These are phyloP conservation scores for Hypomyces rosellus DNA, from an alignment of 2,329 filamentous ascomycete genomes.

Conservation along the genomic window DNA sequence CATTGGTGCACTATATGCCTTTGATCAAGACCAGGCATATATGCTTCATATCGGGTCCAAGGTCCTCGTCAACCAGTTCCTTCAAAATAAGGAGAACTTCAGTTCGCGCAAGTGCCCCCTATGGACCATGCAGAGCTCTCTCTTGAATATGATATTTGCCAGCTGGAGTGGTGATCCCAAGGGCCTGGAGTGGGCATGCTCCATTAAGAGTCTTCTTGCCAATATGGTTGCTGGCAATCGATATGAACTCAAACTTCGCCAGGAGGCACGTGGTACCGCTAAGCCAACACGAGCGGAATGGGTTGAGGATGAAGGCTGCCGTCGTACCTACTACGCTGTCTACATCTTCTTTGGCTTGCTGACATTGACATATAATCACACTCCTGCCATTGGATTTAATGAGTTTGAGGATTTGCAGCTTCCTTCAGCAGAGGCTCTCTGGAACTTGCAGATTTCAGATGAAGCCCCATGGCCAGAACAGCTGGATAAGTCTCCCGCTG, in stretches of 20 bases:
- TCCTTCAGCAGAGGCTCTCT: constrained; percentile 87
- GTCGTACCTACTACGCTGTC: constrained; percentile 94
- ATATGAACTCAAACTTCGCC: constrained; percentile 90
- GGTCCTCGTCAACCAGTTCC: constrained; percentile 90
- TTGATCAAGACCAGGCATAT: constrained; percentile 94
- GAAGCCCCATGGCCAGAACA: constrained; percentile 80
- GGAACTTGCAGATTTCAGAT: constrained; percentile 78
- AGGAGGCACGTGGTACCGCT: constrained; percentile 73
- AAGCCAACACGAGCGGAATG: constrained; percentile 79
- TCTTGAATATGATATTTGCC: constrained; percentile 98
- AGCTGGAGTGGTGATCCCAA: constrained; percentile 99
- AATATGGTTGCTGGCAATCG: constrained; percentile 98
- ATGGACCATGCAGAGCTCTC: constrained; percentile 96
- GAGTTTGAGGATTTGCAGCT: constrained; percentile 92
- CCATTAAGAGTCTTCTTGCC: constrained; percentile 93
- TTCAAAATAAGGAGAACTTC: constrained; percentile 98
- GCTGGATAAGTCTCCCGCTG: constrained; percentile 61
- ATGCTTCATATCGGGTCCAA: constrained; percentile 97
- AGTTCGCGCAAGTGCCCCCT: constrained; percentile 95
- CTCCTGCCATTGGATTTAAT: constrained; percentile 95
- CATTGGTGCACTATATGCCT: constrained; percentile 92
- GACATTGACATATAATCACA: constrained; percentile 96
- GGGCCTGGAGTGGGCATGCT: constrained; percentile 96
- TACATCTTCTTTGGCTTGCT: constrained; percentile 98
- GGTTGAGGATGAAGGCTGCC: constrained; percentile 94